Evolutionary conservation across 192 early-diverging fungal species (phyloP), one percentile per base, ranked within the genome.

Genomic region (Coemansia sp.): DNA sequence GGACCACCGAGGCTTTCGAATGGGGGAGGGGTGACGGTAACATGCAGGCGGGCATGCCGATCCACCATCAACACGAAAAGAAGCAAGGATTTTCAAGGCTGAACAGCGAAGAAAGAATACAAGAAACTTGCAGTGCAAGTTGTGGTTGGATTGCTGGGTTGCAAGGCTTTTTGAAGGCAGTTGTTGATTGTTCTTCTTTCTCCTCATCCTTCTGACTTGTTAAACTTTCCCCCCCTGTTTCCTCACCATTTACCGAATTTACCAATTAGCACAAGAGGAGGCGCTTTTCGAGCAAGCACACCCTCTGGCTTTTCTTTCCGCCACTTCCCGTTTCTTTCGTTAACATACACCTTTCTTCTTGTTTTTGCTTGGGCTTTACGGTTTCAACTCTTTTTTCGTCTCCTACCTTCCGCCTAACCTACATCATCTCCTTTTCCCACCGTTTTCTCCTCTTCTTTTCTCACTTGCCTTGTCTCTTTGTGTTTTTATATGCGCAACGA

Each of bases 281-380:
- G 38, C 38, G 38, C 12, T 16, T 44, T 16, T 16, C 28, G 14
- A 44, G 38, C 38, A 44, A 44, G 38, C 38, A 44, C 16, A 44
- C 38, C 14, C 12, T 34, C 5, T n/a, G 25, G n/a, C n/a, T 58
- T 34, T 25, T 49, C 18, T 38, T 18, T 54, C 14, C 54, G 38
- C 19, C n/a, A 56, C 59, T 59, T 54, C 52, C 41, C 48, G 16
- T 22, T 55, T 58, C 28, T 58, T 57, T 49, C 44, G 22, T 53
- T 48, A 19, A 54, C 53, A 49, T 56, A 26, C 52, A 30, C 16
- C n/a, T 53, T 54, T 50, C 27, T 19, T 23, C 24, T 52, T 48
- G 9, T 19, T 49, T 59, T 47, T 10, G 19, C 44, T 65, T 7
- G 3, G 7, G 26, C 3, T 57, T 49, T 44, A 5, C 28, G 44